Conservation (phyloP, 2,329 filamentous ascomycete genomes). For the Aspergillus sojae region DNA sequence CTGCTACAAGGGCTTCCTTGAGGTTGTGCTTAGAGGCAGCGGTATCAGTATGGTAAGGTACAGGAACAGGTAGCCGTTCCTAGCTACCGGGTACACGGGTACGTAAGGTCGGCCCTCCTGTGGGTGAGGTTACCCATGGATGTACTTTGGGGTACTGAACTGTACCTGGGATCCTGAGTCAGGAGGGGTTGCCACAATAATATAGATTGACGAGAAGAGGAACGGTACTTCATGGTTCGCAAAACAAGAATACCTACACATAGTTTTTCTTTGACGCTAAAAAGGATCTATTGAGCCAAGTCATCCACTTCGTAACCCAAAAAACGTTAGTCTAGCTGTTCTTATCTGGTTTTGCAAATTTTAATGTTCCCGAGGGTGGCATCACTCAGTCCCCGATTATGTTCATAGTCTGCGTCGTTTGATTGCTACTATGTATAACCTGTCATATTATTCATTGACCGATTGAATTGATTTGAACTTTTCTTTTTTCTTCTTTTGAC, state of each 20-base stretch:
- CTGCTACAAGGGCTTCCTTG: too few species aligned
- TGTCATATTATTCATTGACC: background rate
- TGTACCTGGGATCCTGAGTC: background rate
- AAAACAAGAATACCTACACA: background rate
- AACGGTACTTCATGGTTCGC: background rate
- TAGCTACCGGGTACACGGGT: background rate
- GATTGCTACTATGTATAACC: background rate
- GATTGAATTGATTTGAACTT: background rate
- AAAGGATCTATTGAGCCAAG: conserved; percentile 4
- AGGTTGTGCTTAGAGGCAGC: background rate
- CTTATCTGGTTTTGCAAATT: background rate
- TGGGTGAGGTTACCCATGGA: background rate
- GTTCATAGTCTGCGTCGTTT: too few species aligned
- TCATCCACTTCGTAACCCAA: conserved; percentile 3
- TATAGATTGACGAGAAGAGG: background rate
- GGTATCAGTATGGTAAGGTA: background rate
- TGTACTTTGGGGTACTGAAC: background rate
- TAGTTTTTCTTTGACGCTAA: background rate
- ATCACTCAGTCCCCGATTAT: background rate
- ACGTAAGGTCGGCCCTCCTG: background rate
- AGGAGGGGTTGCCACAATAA: background rate
- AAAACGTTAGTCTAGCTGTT: background rate
- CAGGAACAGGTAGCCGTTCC: background rate
- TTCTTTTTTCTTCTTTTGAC: background rate
- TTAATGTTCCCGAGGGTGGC: background rate